phyloP scores from a whole-genome alignment of 805 yeast genomes.

The Candida verbasci region DNA sequence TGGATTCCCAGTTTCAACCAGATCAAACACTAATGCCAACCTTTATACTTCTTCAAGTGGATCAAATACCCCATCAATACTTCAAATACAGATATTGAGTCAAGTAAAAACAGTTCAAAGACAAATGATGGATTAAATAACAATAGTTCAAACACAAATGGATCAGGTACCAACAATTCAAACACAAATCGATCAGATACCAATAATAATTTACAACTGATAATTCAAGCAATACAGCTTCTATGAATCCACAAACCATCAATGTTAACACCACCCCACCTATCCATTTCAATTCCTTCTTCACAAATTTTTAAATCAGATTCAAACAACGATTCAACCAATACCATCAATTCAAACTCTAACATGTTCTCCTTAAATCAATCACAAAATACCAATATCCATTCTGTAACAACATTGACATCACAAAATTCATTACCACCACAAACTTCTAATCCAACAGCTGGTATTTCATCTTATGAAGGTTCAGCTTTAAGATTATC shows the following conservation, averaged over 20 bases:
- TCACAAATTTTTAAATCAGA: too few relatives aligned
- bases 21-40: too few relatives aligned
- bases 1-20: not conserved
- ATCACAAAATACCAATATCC: not conserved
- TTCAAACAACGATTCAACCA: too few relatives aligned
- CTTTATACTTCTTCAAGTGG: not conserved
- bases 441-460: not conserved
- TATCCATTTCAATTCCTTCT: too few relatives aligned
- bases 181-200: not conserved
- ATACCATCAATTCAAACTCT: not conserved
- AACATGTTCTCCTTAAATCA: not conserved
- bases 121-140: not conserved
- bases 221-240: not conserved
- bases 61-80: too few relatives aligned
- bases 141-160: not conserved
- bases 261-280: too few relatives aligned
- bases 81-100: not conserved
- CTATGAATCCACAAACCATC: too few relatives aligned
- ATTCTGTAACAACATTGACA: not conserved
- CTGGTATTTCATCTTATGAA: constrained; percentile 1
- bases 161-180: not conserved
- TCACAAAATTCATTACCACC: not conserved
- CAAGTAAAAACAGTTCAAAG: not conserved
- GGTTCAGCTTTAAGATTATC: not conserved
- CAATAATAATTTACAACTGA: not conserved